Conservation (phyloP, 2,329 filamentous ascomycete species). For the Aspergillus sojae region DNA sequence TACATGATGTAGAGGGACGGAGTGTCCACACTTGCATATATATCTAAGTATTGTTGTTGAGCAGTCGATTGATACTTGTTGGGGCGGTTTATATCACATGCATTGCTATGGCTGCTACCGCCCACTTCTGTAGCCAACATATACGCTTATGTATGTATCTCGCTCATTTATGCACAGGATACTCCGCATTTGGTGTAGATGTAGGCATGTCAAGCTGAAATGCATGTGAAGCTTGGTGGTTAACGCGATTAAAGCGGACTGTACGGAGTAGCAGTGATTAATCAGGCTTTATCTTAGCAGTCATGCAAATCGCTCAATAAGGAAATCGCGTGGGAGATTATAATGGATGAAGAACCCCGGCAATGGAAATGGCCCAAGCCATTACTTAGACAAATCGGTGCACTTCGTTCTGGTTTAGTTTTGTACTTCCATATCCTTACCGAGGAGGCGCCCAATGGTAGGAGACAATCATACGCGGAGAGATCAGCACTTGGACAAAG, state of each 20-base stretch:
- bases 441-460: background rate
- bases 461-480: background rate
- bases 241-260: background rate
- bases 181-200: background rate
- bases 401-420: background rate
- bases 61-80: background rate
- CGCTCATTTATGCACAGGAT: background rate
- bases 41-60: background rate
- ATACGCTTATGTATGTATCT: background rate
- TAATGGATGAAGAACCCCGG: background rate
- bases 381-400: background rate
- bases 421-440: background rate
- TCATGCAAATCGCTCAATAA: background rate
- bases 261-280: background rate
- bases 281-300: background rate
- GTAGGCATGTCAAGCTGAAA: background rate
- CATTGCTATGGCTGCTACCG: background rate
- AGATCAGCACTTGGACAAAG: constrained; percentile 13
- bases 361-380: background rate
- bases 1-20: background rate
- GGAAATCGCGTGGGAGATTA: constrained; percentile 8
- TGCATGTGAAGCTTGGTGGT: background rate
- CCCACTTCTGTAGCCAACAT: background rate
- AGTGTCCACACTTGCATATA: background rate
- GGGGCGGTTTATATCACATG: constrained; percentile 8